phyloP scores from a whole-genome alignment of 1,139 yeast genomes.

The Saccharomyces pastorianus region DNA sequence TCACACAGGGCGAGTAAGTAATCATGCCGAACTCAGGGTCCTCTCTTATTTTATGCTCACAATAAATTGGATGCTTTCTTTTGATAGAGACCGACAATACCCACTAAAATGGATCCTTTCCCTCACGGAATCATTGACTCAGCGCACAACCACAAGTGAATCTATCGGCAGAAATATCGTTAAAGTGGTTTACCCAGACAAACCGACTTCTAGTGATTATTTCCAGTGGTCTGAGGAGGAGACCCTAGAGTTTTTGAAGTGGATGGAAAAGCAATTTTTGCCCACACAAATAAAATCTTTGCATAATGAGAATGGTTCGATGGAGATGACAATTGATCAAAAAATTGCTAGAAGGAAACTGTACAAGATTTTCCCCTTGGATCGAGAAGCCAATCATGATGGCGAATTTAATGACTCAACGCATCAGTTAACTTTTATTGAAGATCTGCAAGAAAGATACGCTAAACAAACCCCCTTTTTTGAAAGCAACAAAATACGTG shows the following conservation, averaged over 20 bases:
- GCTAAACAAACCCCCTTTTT: constrained; percentile 1
- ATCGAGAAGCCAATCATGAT: background rate
- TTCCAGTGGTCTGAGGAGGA: constrained; percentile 17
- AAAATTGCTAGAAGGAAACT: constrained; percentile 27
- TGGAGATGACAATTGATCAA: constrained; percentile 21
- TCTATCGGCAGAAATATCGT: constrained; percentile 9
- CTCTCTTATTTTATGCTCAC: constrained; percentile 20
- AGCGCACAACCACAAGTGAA: constrained; percentile 3
- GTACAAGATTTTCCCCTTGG: constrained; percentile 23
- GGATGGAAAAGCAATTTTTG: constrained; percentile 24
- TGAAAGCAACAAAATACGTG: too few relatives aligned
- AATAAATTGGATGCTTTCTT: constrained; percentile 16
- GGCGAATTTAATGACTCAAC: background rate
- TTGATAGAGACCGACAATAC: constrained; percentile 11
- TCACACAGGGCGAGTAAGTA: background rate
- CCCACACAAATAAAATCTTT: constrained; percentile 7
- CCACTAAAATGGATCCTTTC: constrained; percentile 13
- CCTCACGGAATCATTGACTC: background rate
- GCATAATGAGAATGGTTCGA: constrained; percentile 6
- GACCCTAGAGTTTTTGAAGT: constrained; percentile 21
- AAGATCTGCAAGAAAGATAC: constrained; percentile 23
- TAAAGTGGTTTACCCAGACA: background rate
- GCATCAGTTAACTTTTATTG: constrained; percentile 10
- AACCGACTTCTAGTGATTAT: background rate
- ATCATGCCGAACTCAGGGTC: constrained; percentile 17